Conservation (phyloP, 306 rosid species). For the Pyrus pyrifolia region DNA sequence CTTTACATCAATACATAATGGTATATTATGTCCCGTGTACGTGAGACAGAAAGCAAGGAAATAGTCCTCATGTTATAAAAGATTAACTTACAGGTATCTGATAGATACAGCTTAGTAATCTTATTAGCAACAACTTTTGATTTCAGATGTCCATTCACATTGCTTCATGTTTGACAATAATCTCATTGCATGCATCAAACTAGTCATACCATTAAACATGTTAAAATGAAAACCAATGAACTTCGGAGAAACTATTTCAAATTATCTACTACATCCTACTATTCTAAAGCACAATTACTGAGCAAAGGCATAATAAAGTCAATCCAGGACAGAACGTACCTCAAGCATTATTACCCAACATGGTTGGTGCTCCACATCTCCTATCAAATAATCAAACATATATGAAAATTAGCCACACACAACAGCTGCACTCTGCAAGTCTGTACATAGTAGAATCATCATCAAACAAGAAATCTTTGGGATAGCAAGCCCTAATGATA, state of each 20-base stretch:
- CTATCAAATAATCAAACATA: slow-evolving; percentile 32
- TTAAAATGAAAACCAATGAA: background rate
- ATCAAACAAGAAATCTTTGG: background rate
- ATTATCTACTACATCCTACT: background rate
- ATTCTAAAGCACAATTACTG: background rate
- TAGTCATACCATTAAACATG: background rate
- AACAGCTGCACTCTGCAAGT: slow-evolving; percentile 13
- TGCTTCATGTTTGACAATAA: background rate
- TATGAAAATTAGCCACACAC: background rate
- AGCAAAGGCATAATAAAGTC: slow-evolving; percentile 7
- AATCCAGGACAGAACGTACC: slow-evolving; percentile 42
- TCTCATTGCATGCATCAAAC: background rate
- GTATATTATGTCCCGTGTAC: background rate
- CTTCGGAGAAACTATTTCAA: background rate
- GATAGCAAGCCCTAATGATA: background rate
- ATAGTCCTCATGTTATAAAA: background rate
- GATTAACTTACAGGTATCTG: background rate
- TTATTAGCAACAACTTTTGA: background rate
- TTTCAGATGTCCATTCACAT: background rate
- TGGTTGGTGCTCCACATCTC: slow-evolving; percentile 68
- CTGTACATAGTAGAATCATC: background rate
- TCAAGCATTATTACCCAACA: slow-evolving; percentile 99
- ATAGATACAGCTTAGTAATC: background rate
- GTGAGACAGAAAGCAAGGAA: background rate
- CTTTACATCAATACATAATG: background rate